Conservation (phyloP, 176 grass and related monocot genomes). For the Oryza longistaminata region DNA sequence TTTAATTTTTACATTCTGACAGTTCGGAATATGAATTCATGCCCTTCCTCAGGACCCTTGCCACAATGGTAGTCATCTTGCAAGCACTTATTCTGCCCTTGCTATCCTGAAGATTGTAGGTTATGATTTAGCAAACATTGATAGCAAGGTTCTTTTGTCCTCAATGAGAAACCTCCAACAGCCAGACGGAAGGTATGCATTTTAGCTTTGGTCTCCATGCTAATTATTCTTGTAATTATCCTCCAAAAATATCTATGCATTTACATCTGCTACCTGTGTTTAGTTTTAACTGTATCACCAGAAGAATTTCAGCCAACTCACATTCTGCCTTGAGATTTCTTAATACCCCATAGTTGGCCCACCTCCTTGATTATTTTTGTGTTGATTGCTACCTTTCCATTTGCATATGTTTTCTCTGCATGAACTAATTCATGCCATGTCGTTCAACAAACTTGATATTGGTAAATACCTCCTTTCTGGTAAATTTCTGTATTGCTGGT, state of each 20-base stretch:
- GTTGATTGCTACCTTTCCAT: conserved; percentile 11
- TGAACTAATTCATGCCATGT: not conserved
- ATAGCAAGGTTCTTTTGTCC: conserved; percentile 52
- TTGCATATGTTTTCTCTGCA: not conserved
- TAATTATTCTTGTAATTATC: not conserved
- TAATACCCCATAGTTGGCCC: not conserved
- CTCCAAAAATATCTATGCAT: not conserved
- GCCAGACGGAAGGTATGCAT: conserved; percentile 80
- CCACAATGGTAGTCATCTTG: conserved; percentile 77
- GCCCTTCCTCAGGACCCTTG: conserved; percentile 51
- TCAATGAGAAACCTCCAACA: conserved; percentile 87
- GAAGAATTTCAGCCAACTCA: not conserved
- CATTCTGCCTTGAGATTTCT: not conserved
- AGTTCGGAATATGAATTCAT: not conserved
- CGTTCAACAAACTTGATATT: conserved; percentile 10
- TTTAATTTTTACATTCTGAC: conserved; percentile 29
- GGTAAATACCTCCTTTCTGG: not conserved
- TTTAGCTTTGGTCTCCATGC: conserved; percentile 8
- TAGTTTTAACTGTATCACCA: conserved; percentile 2
- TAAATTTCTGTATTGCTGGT: not conserved
- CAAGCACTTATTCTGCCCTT: conserved; percentile 88
- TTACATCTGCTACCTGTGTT: not conserved
- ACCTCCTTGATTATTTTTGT: conserved; percentile 11
- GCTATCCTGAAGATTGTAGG: conserved; percentile 80
- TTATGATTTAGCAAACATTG: conserved; percentile 61